Conservation (phyloP, 2,329 filamentous ascomycete species). For the Exophiala sideris region DNA sequence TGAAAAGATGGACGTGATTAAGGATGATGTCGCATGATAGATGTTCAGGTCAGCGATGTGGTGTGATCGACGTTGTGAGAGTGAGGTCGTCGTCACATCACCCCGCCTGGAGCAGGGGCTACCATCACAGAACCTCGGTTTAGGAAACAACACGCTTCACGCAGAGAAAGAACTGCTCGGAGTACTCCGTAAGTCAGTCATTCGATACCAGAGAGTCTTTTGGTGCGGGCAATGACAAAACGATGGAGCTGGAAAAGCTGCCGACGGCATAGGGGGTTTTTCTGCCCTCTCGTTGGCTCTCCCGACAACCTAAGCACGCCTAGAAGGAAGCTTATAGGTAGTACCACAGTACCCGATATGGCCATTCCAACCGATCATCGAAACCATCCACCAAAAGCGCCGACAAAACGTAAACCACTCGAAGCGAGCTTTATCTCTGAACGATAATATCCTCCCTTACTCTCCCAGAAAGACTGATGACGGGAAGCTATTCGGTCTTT, state of each 20-base stretch:
- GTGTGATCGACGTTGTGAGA: too few species aligned
- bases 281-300: neutral
- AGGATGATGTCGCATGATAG: too few species aligned
- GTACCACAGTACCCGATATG: neutral
- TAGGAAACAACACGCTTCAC: neutral
- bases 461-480: neutral
- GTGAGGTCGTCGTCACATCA: too few species aligned
- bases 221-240: too few species aligned
- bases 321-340: neutral
- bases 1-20: neutral
- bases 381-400: neutral
- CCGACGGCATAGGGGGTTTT: neutral
- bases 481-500: too few species aligned
- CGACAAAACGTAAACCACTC: neutral
- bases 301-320: too few species aligned
- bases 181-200: neutral
- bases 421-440: conserved; percentile 1
- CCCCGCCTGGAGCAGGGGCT: neutral
- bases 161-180: neutral
- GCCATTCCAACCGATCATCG: conserved; percentile 1
- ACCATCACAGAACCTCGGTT: neutral
- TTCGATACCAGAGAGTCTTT: neutral
- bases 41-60: too few species aligned
- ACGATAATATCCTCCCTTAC: neutral
- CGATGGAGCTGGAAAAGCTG: too few species aligned